A percentile compares a stretch with the other conserved stretches of the same genome.
Conservation (phyloP, 331 rosid genomes). For the Saraca asoca region DNA sequence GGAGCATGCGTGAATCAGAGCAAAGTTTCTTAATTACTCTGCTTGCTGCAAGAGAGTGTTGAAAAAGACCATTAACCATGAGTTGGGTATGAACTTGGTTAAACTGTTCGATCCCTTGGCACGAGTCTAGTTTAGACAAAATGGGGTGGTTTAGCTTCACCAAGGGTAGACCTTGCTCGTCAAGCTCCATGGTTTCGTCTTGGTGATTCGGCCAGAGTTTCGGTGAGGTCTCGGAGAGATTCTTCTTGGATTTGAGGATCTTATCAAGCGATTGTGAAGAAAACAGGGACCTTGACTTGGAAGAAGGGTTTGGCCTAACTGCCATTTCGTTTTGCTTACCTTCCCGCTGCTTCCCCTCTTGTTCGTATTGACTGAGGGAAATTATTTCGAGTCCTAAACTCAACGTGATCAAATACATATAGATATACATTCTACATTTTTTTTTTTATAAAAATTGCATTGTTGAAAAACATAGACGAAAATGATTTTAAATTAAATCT, state of each 20-base stretch:
- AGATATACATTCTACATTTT: no score
- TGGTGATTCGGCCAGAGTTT: constrained; percentile 29
- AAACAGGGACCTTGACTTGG: no score
- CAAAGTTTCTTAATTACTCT: constrained; percentile 55
- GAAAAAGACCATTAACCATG: constrained; percentile 48
- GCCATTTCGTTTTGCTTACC: constrained; percentile 35
- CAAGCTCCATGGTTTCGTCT: constrained; percentile 27
- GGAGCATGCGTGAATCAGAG: constrained; percentile 38
- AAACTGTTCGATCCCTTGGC: constrained; percentile 39
- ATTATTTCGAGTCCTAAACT: no score
- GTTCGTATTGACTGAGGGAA: no score
- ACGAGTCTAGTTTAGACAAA: constrained; percentile 47
- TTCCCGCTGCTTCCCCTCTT: no score
- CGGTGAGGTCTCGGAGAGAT: constrained; percentile 35
- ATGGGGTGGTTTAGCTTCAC: constrained; percentile 48
- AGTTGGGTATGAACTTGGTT: constrained; percentile 51
- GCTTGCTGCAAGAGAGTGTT: constrained; percentile 45
- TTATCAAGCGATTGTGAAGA: constrained; percentile 25
- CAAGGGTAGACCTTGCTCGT: constrained; percentile 34
- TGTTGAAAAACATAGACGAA: no score
- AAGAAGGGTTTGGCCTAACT: constrained; percentile 27
- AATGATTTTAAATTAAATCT: no score
- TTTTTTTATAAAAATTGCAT: no score
- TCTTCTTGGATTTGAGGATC: constrained; percentile 30
- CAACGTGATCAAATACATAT: no score